Percentiles rank a stretch among this genome's conserved stretches.
phyloP scores from a whole-genome alignment of 768 basidiomycete species.

The Serendipita sp. region DNA sequence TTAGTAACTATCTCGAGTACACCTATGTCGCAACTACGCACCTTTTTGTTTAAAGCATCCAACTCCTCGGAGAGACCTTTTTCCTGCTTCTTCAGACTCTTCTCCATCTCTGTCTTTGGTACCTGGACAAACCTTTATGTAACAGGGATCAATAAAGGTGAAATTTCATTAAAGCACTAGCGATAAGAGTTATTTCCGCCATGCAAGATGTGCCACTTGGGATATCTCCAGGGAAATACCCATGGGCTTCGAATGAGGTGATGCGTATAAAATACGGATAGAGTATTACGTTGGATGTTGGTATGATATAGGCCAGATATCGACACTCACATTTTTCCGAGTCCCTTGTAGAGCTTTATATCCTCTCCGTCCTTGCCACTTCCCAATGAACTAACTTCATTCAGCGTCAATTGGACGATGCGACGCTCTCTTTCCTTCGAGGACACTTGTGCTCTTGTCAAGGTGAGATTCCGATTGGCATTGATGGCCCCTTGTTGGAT shows the following conservation, averaged over 20 bases:
- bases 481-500: constrained; percentile 83
- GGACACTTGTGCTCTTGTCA: constrained; percentile 57
- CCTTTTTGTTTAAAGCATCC: constrained; percentile 70
- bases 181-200: background rate
- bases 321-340: constrained; percentile 75
- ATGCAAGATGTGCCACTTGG: no score
- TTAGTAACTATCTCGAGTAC: background rate
- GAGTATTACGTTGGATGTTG: background rate
- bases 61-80: constrained; percentile 78
- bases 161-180: constrained; percentile 6
- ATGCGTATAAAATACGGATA: no score
- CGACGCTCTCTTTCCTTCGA: constrained; percentile 79
- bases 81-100: constrained; percentile 56
- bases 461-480: constrained; percentile 60
- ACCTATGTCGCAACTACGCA: constrained; percentile 16
- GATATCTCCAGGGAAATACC: no score
- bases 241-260: no score
- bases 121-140: constrained; percentile 75
- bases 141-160: background rate
- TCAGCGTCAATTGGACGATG: constrained; percentile 76
- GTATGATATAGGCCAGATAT: background rate
- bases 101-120: constrained; percentile 64
- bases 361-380: constrained; percentile 23
- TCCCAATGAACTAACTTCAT: constrained; percentile 58
- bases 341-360: constrained; percentile 80